phyloP scores from a whole-genome alignment of 495 filamentous ascomycete genomes.

The Penicillium argentinense region DNA sequence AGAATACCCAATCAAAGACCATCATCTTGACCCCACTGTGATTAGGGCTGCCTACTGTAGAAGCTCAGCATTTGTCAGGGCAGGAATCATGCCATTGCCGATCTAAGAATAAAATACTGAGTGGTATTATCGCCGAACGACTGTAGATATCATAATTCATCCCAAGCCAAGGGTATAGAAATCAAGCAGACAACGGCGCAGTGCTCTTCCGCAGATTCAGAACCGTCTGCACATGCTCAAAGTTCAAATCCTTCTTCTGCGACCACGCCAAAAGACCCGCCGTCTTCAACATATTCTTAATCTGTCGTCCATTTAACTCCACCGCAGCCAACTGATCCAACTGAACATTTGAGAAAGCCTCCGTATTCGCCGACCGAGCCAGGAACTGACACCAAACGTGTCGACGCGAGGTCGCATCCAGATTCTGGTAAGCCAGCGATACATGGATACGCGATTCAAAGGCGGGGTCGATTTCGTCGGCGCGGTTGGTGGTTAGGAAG shows the following conservation, averaged over 20 bases:
- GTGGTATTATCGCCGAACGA: too few species aligned
- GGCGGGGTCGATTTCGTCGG: slow-evolving; percentile 48
- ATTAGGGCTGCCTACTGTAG: too few species aligned
- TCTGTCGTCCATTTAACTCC: slow-evolving; percentile 37
- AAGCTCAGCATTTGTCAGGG: too few species aligned
- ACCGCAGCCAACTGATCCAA: slow-evolving; percentile 25
- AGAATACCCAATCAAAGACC: too few species aligned
- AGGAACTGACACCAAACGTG: slow-evolving; percentile 35
- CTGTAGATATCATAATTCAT: background rate
- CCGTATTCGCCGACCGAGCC: slow-evolving; percentile 7
- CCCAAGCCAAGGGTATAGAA: background rate
- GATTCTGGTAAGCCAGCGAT: slow-evolving; percentile 44
- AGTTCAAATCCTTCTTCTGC: slow-evolving; percentile 14
- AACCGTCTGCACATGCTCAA: slow-evolving; percentile 17
- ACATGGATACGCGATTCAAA: slow-evolving; percentile 55
- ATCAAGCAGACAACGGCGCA: background rate
- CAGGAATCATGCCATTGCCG: too few species aligned
- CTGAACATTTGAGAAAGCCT: slow-evolving; percentile 26
- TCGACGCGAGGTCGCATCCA: slow-evolving; percentile 28
- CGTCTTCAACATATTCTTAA: slow-evolving; percentile 56
- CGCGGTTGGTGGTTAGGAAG: slow-evolving; percentile 59
- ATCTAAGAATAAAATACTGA: too few species aligned
- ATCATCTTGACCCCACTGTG: too few species aligned
- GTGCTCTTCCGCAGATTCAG: slow-evolving; percentile 13
- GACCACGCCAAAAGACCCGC: slow-evolving; percentile 27